phyloP scores from a whole-genome alignment of 2,329 filamentous ascomycete genomes.

The Aspergillus sp. region DNA sequence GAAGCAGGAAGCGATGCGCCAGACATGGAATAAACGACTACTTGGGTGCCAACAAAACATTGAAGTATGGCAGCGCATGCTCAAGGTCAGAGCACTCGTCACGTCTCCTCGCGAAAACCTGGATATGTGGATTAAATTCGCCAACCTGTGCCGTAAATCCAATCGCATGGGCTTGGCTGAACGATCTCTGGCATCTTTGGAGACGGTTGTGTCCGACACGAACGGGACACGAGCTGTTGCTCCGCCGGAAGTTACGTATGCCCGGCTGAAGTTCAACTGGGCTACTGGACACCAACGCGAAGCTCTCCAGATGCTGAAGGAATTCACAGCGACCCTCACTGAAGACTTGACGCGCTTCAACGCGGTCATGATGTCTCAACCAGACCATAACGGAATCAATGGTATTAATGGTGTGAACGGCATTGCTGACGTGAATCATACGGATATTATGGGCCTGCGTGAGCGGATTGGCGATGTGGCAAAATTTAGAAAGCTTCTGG shows the following conservation, averaged over 20 bases:
- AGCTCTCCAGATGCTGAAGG: conserved; percentile 58
- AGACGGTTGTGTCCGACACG: conserved; percentile 61
- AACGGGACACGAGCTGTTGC: conserved; percentile 39
- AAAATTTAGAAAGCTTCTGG: conserved; percentile 68
- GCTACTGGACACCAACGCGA: conserved; percentile 68
- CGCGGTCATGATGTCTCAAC: conserved; percentile 33
- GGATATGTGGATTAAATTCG: conserved; percentile 99
- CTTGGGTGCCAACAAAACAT: conserved; percentile 96
- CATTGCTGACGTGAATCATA: conserved; percentile 38
- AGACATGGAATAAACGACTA: conserved; percentile 92
- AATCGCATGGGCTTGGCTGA: conserved; percentile 91
- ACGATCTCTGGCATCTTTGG: conserved; percentile 88
- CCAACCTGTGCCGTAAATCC: conserved; percentile 95
- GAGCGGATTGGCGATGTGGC: conserved; percentile 48
- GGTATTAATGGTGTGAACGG: conserved; percentile 48
- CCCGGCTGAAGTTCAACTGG: conserved; percentile 97
- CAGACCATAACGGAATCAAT: conserved; percentile 43
- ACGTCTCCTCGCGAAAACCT: conserved; percentile 90
- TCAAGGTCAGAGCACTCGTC: conserved; percentile 88
- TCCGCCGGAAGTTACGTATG: conserved; percentile 82
- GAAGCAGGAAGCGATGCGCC: conserved; percentile 85
- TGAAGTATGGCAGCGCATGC: conserved; percentile 97
- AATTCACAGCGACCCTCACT: conserved; percentile 60
- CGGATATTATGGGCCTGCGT: conserved; percentile 37
- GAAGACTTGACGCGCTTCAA: conserved; percentile 55